Evolutionary conservation across 2,329 filamentous ascomycete species (phyloP), one percentile per base, ranked within the genome.

Genomic region (Apiospora koreana): DNA sequence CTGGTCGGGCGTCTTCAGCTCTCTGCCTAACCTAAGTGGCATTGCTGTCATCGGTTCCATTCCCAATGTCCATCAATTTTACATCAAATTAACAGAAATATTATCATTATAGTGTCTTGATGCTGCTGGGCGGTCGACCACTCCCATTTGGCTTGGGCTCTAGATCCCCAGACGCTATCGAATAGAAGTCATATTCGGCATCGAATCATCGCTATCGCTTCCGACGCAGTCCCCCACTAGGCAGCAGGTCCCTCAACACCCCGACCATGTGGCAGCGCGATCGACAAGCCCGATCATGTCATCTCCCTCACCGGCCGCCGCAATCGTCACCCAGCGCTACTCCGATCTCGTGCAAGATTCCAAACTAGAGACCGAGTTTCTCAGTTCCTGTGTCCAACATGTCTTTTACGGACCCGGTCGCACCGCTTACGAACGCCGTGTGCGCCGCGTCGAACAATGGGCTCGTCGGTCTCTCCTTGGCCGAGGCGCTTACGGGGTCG

Each of bases 331-430:
- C 16, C 69, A 64, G 25, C 12, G 43, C 3, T 35, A 68, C 31
- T 48, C 69, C 23, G 72, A 73, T 48, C 68, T 72, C n/a, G 71
- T 73, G 18, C 58, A 43, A 21, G 72, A 72, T 18, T 72, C 72
- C 18, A 69, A 65, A 28, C 50, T 72, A 46, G 72, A 72, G 10
- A 73, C 71, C 18, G 25, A 70, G 12, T n/a, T 64, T 25, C 31
- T 68, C 18, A 42, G 21, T 9, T 23, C 45, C 7, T 28, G 42
- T 41, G 58, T 48, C 1, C 45, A 64, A 43, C 72, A 72, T 42
- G 38, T 71, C 6, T 69, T 65, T 10, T 69, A 72, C 58, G 68
- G 48, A 5, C 25, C 70, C 41, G 72, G 70, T 7, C 23, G 31
- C 10, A 68, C 70, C 0, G 67, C 43, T 6, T 45, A 48, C 23